Conservation (phyloP, 345 rosid genomes). For the Ricinus communis region DNA sequence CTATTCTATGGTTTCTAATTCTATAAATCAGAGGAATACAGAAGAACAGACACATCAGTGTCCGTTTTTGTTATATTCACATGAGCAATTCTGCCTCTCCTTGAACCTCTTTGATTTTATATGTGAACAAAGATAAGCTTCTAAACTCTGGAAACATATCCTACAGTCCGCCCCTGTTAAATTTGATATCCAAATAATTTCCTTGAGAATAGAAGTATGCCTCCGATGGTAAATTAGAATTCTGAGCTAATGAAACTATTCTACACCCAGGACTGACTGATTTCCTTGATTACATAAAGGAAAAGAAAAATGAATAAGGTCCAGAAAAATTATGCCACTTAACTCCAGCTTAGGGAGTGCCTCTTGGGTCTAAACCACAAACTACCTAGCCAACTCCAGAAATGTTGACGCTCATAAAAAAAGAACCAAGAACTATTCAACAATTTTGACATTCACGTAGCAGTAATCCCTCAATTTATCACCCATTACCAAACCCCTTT, state of each 20-base stretch:
- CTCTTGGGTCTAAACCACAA: background rate
- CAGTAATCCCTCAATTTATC: slow-evolving; percentile 30
- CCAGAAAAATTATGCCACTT: background rate
- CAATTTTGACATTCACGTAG: slow-evolving; percentile 10
- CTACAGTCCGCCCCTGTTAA: background rate
- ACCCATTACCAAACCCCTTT: slow-evolving; percentile 43
- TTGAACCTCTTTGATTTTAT: background rate
- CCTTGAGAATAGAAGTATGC: background rate
- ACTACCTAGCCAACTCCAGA: background rate
- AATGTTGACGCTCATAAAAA: background rate
- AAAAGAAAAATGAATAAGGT: background rate
- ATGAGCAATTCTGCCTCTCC: too few species aligned
- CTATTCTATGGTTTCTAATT: too few species aligned
- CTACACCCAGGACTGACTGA: background rate
- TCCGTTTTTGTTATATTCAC: too few species aligned
- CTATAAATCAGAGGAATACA: background rate
- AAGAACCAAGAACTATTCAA: background rate
- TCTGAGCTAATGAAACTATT: too few species aligned
- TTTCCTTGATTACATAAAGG: background rate
- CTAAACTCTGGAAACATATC: background rate
- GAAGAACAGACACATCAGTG: background rate
- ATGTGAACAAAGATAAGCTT: background rate
- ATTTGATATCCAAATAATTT: background rate
- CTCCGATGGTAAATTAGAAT: too few species aligned
- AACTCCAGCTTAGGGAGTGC: background rate